Percentiles rank a stretch among this genome's conserved stretches.
Evolutionary conservation across 805 yeast genomes (phyloP).

Genomic region (Ogataea saltuana): DNA sequence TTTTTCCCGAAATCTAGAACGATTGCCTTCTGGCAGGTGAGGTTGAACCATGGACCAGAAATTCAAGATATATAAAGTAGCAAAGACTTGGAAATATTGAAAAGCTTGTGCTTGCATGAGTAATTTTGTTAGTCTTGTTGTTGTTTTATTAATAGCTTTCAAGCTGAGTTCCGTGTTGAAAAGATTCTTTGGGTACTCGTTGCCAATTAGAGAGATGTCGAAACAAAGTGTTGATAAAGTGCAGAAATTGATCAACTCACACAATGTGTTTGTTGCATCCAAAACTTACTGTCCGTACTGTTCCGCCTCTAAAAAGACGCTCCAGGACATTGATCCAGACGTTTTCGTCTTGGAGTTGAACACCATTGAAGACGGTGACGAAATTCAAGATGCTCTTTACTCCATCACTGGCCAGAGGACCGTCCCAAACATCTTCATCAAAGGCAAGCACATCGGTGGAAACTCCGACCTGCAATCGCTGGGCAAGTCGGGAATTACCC

Average conservation of each 20-base stretch:
- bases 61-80: background rate
- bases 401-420: conserved; percentile 87
- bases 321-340: conserved; percentile 41
- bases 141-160: conserved; percentile 17
- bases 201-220: conserved; percentile 50
- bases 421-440: conserved; percentile 90
- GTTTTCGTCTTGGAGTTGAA: conserved; percentile 60
- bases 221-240: conserved; percentile 59
- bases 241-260: conserved; percentile 59
- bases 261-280: conserved; percentile 78
- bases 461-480: conserved; percentile 83
- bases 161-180: conserved; percentile 33
- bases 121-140: conserved; percentile 1
- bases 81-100: background rate
- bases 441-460: conserved; percentile 94
- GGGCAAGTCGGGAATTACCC: conserved; percentile 34
- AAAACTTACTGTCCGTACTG: conserved; percentile 75
- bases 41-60: background rate
- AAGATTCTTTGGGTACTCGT: conserved; percentile 31
- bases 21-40: conserved; percentile 1
- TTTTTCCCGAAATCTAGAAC: background rate
- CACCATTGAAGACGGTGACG: conserved; percentile 63
- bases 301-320: conserved; percentile 48
- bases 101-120: background rate
- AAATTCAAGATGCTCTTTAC: conserved; percentile 74